These are phyloP conservation scores for Kuraishia cidri DNA, from an alignment of 805 yeast species.

Conservation along the genomic window DNA sequence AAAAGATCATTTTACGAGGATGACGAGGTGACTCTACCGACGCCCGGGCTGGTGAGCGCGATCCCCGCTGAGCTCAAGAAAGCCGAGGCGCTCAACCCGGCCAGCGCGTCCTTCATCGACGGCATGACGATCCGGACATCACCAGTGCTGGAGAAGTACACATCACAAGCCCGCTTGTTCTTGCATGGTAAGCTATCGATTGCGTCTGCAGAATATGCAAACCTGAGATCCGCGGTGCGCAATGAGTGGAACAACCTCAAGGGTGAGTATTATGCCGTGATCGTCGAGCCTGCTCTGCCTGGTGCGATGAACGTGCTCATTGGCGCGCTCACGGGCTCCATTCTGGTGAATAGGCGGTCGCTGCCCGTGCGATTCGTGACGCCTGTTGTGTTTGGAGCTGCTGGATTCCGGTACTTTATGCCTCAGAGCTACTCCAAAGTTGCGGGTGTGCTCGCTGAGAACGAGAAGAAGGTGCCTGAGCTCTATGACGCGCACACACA, in stretches of 20 bases:
- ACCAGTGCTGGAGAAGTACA: constrained; percentile 33
- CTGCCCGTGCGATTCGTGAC: constrained; percentile 40
- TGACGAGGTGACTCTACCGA: constrained; percentile 34
- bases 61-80: constrained; percentile 26
- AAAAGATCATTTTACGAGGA: constrained; percentile 43
- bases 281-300: constrained; percentile 50
- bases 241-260: constrained; percentile 29
- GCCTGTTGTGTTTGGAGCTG: constrained; percentile 41
- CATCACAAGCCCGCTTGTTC: constrained; percentile 28
- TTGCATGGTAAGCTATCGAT: constrained; percentile 26
- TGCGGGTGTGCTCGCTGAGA: constrained; percentile 11
- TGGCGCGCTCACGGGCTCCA: constrained; percentile 46
- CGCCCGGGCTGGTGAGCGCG: constrained; percentile 36
- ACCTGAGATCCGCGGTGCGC: constrained; percentile 33
- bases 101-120: constrained; percentile 28
- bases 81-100: constrained; percentile 23
- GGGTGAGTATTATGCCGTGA: constrained; percentile 20
- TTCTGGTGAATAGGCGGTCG: constrained; percentile 35
- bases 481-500: constrained; percentile 14
- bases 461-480: constrained; percentile 28
- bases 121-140: constrained; percentile 49
- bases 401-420: constrained; percentile 33
- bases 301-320: constrained; percentile 45
- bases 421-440: constrained; percentile 37
- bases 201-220: constrained; percentile 32